Base-by-base conservation (phyloP, 495 filamentous ascomycete genomes). In the Penicillium roqueforti region DNA sequence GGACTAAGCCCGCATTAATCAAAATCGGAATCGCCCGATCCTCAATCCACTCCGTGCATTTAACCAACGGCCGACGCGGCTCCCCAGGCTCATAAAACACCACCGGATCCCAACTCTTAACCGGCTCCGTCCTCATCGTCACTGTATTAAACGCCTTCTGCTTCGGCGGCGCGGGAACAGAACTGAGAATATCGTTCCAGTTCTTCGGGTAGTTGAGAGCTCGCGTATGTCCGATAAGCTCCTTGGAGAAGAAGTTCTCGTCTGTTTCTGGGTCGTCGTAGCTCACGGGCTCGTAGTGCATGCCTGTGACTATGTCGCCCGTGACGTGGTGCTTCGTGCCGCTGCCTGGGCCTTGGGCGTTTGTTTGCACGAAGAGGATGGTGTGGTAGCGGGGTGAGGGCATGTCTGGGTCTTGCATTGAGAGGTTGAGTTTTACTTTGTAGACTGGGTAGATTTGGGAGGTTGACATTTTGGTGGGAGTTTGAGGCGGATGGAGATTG, bases 21-120 rank as follows among this genome's bases (percentile, higher is more conserved):
- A 68, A 41, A 19, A 42, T 42, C 2, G 62, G 62, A 37, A 68
- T 52, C 22, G 63, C 65, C 44, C 45, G 36, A 16, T 68, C 47
- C 60, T 67, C 37, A 13, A 61, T 62, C 65, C 65, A 68, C 42
- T 69, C 67, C 0, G 60, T 68, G 29, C 67, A 68, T 46, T 69
- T 68, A 16, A 62, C 37, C 51, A 61, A 45, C 23, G 53, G 53
- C 32, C 34, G 53, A 23, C 61, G 55, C 31, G 42, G 46, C 44
- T 69, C 63, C 6, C 57, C 53, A 4, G 45, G 39, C 32, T 41
- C 59, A 36, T 70, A 70, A 40, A 67, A 67, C 0, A 46, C 53
- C 55, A 62, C 38, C 23, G 55, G 55, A 6, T 47, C 48, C 36
- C 37, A 46, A 6, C 53, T 56, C 52, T 65, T 69, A 14, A 60